Evolutionary conservation across 768 basidiomycete species (phyloP), one percentile per base, ranked within the genome.

Genomic region (Lactifluus volemus): DNA sequence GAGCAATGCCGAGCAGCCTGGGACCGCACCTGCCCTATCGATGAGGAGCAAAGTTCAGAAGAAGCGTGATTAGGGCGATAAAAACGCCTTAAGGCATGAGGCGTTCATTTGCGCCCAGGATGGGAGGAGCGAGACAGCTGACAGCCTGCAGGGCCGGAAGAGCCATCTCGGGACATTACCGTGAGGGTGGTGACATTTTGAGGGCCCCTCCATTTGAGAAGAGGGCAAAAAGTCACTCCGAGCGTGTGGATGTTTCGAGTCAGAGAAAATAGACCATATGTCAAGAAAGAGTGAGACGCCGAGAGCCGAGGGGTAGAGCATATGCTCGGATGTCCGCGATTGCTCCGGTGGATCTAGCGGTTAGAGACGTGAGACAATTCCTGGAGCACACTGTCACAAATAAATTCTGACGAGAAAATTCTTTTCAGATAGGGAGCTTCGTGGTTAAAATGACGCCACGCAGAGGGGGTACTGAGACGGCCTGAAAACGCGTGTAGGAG

Each of bases 51-150:
- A 65, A 54, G 64, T 50, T 55, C 54, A 63, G 48, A 14, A 42
- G 64, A 66, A 61, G 63, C 65, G 58, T 64, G 63, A 66, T 66
- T 64, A 52, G 59, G 57, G 53, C 59, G 65, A 66, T 66, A 66
- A 60, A 65, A 49, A 58, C 49, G 55, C 57, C 50, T 55, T 55
- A n/a, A 21, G 53, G 51, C 65, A 66, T 65, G 65, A 65, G 63
- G 63, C 63, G 52, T 66, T 66, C 65, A 66, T 66, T 59, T 66
- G 63, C 63, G 63, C 63, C 65, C 56, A 53, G 63, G 59, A 66
- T 55, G 63, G 63, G 59, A 62, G 59, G 54, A 62, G 63, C 39
- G 65, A 56, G 63, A 63, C 65, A 56, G 63, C 59, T 54, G 59
- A 57, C 55, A 63, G 58, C 58, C 63, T 56, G 54, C 53, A 58